Evolutionary conservation across 768 basidiomycete genomes (phyloP).

Genomic region (Suillus lakei): DNA sequence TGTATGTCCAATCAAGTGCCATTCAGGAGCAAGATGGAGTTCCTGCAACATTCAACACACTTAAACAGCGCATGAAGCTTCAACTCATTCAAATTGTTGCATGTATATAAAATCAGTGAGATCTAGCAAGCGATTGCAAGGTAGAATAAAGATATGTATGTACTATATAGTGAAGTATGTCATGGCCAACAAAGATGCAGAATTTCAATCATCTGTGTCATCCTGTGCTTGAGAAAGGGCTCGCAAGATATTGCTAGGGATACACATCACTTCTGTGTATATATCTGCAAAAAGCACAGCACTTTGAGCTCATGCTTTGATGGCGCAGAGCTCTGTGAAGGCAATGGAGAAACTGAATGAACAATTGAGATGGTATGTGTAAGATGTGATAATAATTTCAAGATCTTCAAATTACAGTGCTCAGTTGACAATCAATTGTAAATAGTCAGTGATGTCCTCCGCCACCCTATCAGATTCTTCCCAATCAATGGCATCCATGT

Average conservation of each 20-base stretch:
- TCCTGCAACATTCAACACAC: too few species aligned
- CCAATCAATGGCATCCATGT: too few species aligned
- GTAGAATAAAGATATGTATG: background rate
- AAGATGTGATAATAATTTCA: too few species aligned
- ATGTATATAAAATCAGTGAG: too few species aligned
- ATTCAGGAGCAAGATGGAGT: too few species aligned
- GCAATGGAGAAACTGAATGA: conserved; percentile 60
- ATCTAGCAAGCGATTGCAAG: background rate
- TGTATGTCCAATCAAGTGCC: too few species aligned
- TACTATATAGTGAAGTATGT: background rate
- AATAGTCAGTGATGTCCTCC: too few species aligned
- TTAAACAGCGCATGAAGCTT: too few species aligned
- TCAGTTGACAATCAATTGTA: too few species aligned
- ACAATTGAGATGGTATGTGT: conserved; percentile 44
- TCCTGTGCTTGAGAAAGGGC: conserved; percentile 21
- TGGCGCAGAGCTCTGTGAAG: conserved; percentile 52
- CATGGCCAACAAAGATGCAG: background rate
- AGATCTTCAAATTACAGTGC: too few species aligned
- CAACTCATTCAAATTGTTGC: too few species aligned
- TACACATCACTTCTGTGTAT: conserved; percentile 29
- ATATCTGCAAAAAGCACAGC: conserved; percentile 21
- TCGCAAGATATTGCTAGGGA: conserved; percentile 24
- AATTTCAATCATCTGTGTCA: conserved; percentile 11
- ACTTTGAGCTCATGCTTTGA: conserved; percentile 54
- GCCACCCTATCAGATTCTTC: too few species aligned